These are phyloP conservation scores for Scortechinia acanthostroma DNA, from an alignment of 2,329 filamentous ascomycete species.

Conservation along the genomic window DNA sequence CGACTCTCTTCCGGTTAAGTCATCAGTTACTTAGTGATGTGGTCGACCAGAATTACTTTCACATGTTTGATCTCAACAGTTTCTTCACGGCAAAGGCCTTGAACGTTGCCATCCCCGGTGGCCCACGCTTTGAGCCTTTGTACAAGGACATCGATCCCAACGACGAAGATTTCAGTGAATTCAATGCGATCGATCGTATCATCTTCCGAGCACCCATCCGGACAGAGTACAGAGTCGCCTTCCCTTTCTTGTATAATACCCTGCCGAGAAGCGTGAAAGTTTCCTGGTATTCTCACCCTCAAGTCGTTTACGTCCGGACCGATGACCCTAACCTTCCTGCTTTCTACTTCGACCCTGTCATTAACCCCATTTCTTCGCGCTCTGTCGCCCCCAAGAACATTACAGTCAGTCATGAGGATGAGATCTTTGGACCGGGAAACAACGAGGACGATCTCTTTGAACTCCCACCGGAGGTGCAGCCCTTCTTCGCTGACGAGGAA, in stretches of 20 bases:
- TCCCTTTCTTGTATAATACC: slow-evolving; percentile 92
- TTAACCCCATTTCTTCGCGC: slow-evolving; percentile 93
- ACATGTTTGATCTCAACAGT: slow-evolving; percentile 91
- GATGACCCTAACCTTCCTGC: slow-evolving; percentile 86
- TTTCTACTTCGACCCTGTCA: slow-evolving; percentile 95
- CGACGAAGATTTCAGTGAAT: slow-evolving; percentile 97
- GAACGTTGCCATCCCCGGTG: slow-evolving; percentile 95
- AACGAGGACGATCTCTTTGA: slow-evolving; percentile 72
- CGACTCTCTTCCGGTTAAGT: slow-evolving; percentile 84
- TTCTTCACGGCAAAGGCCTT: slow-evolving; percentile 94
- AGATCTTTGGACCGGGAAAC: slow-evolving; percentile 77
- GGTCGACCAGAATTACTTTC: slow-evolving; percentile 93
- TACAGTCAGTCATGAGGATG: slow-evolving; percentile 87
- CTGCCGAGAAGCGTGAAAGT: slow-evolving; percentile 88
- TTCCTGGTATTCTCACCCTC: slow-evolving; percentile 88
- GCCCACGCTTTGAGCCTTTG: slow-evolving; percentile 88
- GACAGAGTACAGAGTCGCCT: slow-evolving; percentile 91
- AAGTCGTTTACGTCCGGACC: slow-evolving; percentile 81
- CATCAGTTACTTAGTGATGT: slow-evolving; percentile 84
- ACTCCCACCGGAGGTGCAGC: slow-evolving; percentile 71
- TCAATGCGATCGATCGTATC: slow-evolving; percentile 98
- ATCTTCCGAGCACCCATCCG: slow-evolving; percentile 93
- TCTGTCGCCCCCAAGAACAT: slow-evolving; percentile 91
- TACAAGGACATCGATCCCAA: slow-evolving; percentile 99
- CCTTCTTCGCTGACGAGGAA: slow-evolving; percentile 84